Percentiles rank a stretch among this genome's conserved stretches.
These are phyloP conservation scores for Trametes coccinea DNA, from an alignment of 768 basidiomycete species.

Conservation along the genomic window DNA sequence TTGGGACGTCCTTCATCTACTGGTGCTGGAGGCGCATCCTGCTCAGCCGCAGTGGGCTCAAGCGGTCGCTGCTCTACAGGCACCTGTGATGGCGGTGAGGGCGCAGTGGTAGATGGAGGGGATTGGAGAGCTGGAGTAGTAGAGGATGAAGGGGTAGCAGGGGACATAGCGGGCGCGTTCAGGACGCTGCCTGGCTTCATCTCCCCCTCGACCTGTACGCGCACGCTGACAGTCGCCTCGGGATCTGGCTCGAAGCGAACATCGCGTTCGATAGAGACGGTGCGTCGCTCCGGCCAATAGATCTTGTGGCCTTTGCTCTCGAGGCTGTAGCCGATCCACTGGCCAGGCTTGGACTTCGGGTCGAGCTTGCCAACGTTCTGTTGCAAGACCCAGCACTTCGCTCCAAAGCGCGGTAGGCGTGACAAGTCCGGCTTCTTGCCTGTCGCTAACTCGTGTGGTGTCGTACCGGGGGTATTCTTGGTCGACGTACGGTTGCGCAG, in stretches of 20 bases:
- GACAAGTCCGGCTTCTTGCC: constrained; percentile 7
- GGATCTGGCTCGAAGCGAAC: neutral
- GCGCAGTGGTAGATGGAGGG: no score
- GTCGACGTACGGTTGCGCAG: constrained; percentile 8
- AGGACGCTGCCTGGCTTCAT: neutral
- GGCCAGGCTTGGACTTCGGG: neutral
- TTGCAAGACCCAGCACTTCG: neutral
- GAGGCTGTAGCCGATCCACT: neutral
- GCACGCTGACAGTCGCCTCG: neutral
- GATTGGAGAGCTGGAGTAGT: neutral
- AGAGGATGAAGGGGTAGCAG: neutral
- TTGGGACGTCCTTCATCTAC: neutral
- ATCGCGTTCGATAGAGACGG: constrained; percentile 8
- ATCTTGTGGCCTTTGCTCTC: constrained; percentile 4
- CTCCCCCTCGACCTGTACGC: constrained; percentile 10
- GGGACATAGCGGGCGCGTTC: neutral
- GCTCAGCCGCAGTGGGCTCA: neutral
- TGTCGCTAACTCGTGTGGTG: neutral
- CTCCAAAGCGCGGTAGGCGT: neutral
- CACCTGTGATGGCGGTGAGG: no score
- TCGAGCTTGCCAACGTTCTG: constrained; percentile 3
- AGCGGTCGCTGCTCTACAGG: no score
- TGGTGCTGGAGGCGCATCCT: neutral
- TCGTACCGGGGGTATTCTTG: neutral
- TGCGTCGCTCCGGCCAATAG: constrained; percentile 13